phyloP scores from a whole-genome alignment of 192 early-diverging fungal genomes.

The Linnemannia schmuckeri region DNA sequence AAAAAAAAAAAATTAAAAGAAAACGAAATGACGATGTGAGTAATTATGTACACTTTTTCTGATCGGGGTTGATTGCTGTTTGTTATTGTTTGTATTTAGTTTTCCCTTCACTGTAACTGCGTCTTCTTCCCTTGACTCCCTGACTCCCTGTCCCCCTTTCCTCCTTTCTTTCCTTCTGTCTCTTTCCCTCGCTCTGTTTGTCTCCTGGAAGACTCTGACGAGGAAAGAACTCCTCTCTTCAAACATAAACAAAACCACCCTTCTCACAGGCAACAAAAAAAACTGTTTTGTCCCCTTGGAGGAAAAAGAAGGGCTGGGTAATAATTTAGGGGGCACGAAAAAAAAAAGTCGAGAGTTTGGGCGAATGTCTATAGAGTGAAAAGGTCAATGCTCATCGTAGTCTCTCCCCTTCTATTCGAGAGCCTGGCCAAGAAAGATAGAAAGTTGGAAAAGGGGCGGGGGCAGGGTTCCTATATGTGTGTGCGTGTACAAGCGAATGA shows the following conservation, averaged over 20 bases:
- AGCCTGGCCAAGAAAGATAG: neutral
- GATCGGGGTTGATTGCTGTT: neutral
- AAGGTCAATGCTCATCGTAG: neutral
- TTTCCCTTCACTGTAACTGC: neutral
- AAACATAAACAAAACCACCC: neutral
- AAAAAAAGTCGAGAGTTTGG: neutral
- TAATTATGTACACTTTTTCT: neutral
- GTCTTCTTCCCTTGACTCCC: neutral
- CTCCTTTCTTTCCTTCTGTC: neutral
- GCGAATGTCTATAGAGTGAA: constrained; percentile 6
- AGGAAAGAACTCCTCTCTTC: neutral
- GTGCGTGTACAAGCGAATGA: neutral
- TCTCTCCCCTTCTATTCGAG: neutral
- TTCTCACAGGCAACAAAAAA: neutral
- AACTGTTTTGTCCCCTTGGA: neutral
- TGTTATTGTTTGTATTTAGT: neutral
- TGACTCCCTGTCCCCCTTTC: neutral
- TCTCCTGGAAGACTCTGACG: neutral
- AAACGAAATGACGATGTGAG: neutral
- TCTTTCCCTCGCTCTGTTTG: neutral
- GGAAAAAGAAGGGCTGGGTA: neutral
- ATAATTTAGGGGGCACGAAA: neutral
- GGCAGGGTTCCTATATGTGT: neutral
- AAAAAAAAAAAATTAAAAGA: neutral
- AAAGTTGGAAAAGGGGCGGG: neutral